These are phyloP conservation scores for Aspergillus alliaceus DNA, from an alignment of 2,329 filamentous ascomycete species.

Conservation along the genomic window DNA sequence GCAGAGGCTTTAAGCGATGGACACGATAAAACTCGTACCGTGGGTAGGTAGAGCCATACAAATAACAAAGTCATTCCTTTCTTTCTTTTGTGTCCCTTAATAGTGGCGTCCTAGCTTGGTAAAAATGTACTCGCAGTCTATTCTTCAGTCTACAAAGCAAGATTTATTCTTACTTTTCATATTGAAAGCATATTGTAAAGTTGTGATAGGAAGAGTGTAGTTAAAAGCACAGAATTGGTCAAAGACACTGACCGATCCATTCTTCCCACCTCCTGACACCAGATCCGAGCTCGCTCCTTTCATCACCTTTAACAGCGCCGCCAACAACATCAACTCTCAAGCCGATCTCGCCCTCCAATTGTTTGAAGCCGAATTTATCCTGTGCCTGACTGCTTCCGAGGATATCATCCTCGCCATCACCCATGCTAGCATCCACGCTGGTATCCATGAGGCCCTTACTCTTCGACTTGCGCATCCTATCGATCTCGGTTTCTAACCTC, in stretches of 20 bases:
- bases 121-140: too few species aligned
- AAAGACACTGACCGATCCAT: slow-evolving; percentile 81
- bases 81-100: too few species aligned
- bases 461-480: slow-evolving; percentile 71
- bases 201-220: too few species aligned
- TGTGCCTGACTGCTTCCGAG: slow-evolving; percentile 82
- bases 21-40: not conserved
- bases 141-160: not conserved
- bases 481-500: slow-evolving; percentile 77
- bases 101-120: not conserved
- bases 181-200: not conserved
- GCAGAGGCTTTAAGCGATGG: slow-evolving; percentile 16
- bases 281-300: slow-evolving; percentile 55
- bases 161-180: not conserved
- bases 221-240: too few species aligned
- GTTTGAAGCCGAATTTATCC: slow-evolving; percentile 73
- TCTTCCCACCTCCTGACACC: slow-evolving; percentile 83
- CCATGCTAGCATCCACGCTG: slow-evolving; percentile 60
- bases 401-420: slow-evolving; percentile 71
- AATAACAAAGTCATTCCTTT: not conserved
- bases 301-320: slow-evolving; percentile 64
- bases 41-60: too few species aligned
- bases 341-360: slow-evolving; percentile 77
- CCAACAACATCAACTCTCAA: slow-evolving; percentile 74
- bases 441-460: slow-evolving; percentile 82